These are phyloP conservation scores for Ustilago hordei DNA, from an alignment of 1,284 basidiomycete species.

Conservation along the genomic window DNA sequence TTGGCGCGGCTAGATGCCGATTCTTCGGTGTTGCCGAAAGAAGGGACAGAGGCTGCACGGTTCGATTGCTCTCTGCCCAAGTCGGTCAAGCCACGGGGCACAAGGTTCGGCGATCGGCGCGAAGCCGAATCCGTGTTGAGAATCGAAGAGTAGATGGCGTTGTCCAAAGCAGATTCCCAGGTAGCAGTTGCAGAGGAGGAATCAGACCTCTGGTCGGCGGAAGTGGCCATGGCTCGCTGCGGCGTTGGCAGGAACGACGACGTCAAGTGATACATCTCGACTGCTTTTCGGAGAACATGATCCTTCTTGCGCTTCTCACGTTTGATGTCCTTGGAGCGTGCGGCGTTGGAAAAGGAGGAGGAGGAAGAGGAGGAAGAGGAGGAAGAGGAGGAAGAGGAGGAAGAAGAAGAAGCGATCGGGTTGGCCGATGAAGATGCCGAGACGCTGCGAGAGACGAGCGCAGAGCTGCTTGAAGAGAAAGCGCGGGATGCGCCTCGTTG, in stretches of 20 bases:
- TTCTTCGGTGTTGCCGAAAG: conserved; percentile 45
- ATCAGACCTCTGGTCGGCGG: conserved; percentile 9
- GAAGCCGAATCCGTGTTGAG: conserved; percentile 44
- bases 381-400: conserved; percentile 24
- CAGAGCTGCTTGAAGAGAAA: conserved; percentile 28
- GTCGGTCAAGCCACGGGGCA: conserved; percentile 37
- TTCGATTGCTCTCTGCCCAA: conserved; percentile 36
- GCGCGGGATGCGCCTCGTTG: conserved; percentile 33
- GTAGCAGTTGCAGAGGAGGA: conserved; percentile 10
- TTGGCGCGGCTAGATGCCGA: conserved; percentile 19
- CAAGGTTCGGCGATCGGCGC: conserved; percentile 40
- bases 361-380: conserved; percentile 28
- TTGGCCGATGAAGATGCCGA: conserved; percentile 33
- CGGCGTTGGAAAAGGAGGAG: conserved; percentile 20
- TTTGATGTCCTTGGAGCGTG: conserved; percentile 26
- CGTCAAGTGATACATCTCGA: conserved; percentile 66
- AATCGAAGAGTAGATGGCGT: conserved; percentile 46
- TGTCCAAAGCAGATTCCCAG: conserved; percentile 45
- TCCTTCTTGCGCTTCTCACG: conserved; percentile 45
- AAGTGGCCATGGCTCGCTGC: conserved; percentile 15
- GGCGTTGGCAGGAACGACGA: conserved; percentile 62
- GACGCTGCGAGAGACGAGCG: conserved; percentile 11
- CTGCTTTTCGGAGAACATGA: conserved; percentile 57
- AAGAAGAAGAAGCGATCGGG: conserved; percentile 32
- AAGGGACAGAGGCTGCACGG: conserved; percentile 39